Evolutionary conservation across 768 basidiomycete species (phyloP), one percentile per base, ranked within the genome.

Genomic region (Rhizopogon rudus): DNA sequence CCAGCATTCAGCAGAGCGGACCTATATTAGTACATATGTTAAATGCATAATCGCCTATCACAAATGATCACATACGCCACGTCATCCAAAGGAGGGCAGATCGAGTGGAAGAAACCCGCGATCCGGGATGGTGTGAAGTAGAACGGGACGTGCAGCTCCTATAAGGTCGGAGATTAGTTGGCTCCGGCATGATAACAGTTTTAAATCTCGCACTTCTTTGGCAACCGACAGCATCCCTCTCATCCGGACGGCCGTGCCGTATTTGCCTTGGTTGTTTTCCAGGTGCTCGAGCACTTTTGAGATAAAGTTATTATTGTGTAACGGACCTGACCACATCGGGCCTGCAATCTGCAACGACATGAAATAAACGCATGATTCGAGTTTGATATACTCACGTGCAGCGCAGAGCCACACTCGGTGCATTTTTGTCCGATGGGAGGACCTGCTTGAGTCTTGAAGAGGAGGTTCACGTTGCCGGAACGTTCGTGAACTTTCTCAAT

Each of bases 221-320:
- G 95, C 94, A 2, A 97, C 80, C 6, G 88, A 86, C 44, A 98
- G 73, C 97, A 99, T 98, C 1, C 97, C 97, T 70, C 87, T 89
- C 87, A 99, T 98, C 52, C 97, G 79, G 0, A 80, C 62, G 14
- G 81, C 77, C 0, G 95, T 98, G 9, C 87, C 86, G 64, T 94
- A 98, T 40, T 78, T 78, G 40, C 76, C 74, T 58, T 80, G 67
- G 58, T 86, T 80, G 14, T 67, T 69, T 54, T 86, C 82, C 12
- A 95, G 74, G 63, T 94, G 89, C 20, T 80, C 75, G 31, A 97
- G 73, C 13, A 96, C 86, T 59, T 82, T 81, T n/a, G 73, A 67
- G 5, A 93, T 78, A 62, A 98, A 99, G 6, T 74, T 76, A 1
- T 73, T 61, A 65, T 93, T 81, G 64, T 99, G 97, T 22, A 99